phyloP scores from a whole-genome alignment of 805 yeast genomes.

The Scheffersomyces lignosus region DNA sequence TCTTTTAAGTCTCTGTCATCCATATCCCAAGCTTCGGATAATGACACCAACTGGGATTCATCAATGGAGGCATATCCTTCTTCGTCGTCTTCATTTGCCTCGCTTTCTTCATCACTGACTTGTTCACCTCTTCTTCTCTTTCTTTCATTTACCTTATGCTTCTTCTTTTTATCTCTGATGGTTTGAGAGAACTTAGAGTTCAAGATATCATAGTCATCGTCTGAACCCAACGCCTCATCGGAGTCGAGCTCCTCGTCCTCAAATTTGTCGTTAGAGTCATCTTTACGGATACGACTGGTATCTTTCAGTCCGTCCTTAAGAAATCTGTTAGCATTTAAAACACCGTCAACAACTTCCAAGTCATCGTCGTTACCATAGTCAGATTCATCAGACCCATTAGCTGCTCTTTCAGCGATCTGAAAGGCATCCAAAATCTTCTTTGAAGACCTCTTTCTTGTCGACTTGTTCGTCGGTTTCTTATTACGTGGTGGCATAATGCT shows the following conservation, averaged over 20 bases:
- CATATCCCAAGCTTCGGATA: constrained; percentile 88
- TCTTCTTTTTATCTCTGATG: constrained; percentile 54
- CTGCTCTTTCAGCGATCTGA: constrained; percentile 44
- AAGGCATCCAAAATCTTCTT: constrained; percentile 44
- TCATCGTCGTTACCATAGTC: constrained; percentile 17
- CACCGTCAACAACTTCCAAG: constrained; percentile 34
- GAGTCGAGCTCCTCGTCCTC: constrained; percentile 75
- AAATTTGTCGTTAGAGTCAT: constrained; percentile 30
- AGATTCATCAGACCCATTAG: constrained; percentile 20
- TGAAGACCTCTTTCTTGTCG: constrained; percentile 33
- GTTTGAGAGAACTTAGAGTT: constrained; percentile 70
- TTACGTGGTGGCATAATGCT: too few relatives aligned
- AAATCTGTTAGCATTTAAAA: constrained; percentile 41
- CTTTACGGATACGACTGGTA: constrained; percentile 24
- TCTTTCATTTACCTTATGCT: constrained; percentile 29
- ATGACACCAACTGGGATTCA: constrained; percentile 69
- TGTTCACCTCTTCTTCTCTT: constrained; percentile 23
- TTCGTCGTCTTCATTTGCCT: constrained; percentile 24
- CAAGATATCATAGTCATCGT: constrained; percentile 62
- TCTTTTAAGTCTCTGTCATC: constrained; percentile 54
- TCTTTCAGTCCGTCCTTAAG: constrained; percentile 21
- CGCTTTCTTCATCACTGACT: constrained; percentile 33
- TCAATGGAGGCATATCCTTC: constrained; percentile 73
- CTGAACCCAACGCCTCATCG: constrained; percentile 87
- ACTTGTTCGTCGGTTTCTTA: constrained; percentile 12